Conservation (phyloP, 306 rosid genomes). For the Corylus heterophylla region DNA sequence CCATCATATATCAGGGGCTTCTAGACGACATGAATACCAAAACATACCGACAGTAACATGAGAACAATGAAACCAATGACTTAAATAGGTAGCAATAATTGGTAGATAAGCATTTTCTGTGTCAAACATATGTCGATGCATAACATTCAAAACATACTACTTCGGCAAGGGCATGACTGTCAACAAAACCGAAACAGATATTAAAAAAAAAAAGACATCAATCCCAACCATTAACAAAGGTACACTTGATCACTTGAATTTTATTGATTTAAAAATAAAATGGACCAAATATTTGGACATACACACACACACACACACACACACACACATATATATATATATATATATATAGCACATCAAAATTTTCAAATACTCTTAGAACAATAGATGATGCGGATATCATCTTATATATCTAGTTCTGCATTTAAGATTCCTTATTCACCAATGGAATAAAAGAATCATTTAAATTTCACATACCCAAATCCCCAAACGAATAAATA, state of each 20-base stretch:
- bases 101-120: neutral
- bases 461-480: neutral
- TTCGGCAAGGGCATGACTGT: neutral
- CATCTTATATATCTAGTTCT: neutral
- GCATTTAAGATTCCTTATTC: neutral
- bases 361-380: neutral
- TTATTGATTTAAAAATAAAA: neutral
- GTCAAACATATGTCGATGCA: neutral
- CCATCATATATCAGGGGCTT: neutral
- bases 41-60: neutral
- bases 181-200: neutral
- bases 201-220: neutral
- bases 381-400: neutral
- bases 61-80: neutral
- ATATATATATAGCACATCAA: neutral
- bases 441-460: neutral
- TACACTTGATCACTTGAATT: neutral
- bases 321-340: too few species aligned
- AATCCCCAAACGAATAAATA: neutral
- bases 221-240: neutral
- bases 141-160: neutral
- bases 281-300: neutral
- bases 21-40: neutral
- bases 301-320: too few species aligned
- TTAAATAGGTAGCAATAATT: neutral